A percentile compares a stretch with the other conserved stretches of the same genome.
Evolutionary conservation across 306 rosid species (phyloP).

Genomic region (Corylus avellana): DNA sequence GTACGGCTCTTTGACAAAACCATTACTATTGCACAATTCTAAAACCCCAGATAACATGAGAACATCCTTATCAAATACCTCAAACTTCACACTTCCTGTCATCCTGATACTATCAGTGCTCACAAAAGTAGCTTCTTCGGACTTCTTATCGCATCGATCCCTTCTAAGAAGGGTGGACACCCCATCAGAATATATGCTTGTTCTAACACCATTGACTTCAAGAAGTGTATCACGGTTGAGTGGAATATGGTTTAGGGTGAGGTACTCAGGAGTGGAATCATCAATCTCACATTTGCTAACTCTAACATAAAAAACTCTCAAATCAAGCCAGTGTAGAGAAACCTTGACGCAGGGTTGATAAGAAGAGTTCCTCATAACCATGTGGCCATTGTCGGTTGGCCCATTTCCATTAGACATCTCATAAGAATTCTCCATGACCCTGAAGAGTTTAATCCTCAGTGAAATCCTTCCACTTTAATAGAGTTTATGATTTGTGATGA

Average conservation of each 20-base stretch:
- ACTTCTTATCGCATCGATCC: conserved; percentile 70
- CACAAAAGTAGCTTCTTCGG: conserved; percentile 80
- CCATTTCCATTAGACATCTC: conserved; percentile 51
- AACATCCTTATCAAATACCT: conserved; percentile 66
- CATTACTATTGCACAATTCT: conserved; percentile 47
- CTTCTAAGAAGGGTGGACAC: conserved; percentile 60
- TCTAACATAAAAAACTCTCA: conserved; percentile 73
- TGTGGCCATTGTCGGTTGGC: conserved; percentile 50
- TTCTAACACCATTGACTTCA: conserved; percentile 77
- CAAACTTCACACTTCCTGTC: conserved; percentile 75
- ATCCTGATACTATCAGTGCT: conserved; percentile 81
- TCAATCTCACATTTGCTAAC: conserved; percentile 73
- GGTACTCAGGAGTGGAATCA: conserved; percentile 62
- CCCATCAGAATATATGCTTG: conserved; percentile 59
- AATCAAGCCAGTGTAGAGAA: conserved; percentile 73
- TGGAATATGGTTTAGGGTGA: conserved; percentile 68
- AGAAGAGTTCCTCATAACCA: conserved; percentile 43
- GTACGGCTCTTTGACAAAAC: conserved; percentile 37
- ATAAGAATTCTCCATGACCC: conserved; percentile 54
- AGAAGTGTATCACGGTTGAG: conserved; percentile 69
- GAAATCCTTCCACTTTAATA: conserved; percentile 33
- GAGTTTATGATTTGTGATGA: conserved; percentile 21
- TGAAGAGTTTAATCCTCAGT: conserved; percentile 23
- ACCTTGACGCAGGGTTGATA: conserved; percentile 49
- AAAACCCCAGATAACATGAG: conserved; percentile 65